A percentile compares a stretch with the other conserved stretches of the same genome.
Conservation (phyloP, 1,284 basidiomycete genomes). For the Athelia sp. region DNA sequence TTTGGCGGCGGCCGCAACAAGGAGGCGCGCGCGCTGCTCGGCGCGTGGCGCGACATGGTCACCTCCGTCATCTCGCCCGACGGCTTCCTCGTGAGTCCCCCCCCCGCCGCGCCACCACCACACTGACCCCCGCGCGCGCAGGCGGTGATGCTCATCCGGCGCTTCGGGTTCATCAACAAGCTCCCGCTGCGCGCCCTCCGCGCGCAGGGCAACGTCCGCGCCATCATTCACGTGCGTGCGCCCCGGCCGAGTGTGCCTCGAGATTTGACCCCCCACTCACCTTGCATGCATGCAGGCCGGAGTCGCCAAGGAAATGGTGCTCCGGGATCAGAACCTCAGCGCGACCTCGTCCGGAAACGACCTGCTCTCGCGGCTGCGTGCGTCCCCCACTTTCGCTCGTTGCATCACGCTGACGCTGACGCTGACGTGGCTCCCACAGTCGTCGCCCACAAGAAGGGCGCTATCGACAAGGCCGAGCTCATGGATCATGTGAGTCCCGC, state of each 20-base stretch:
- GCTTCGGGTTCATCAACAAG: slow-evolving; percentile 20
- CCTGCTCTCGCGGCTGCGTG: slow-evolving; percentile 8
- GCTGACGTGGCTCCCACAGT: no score
- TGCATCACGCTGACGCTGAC: no score
- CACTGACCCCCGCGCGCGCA: slow-evolving; percentile 1
- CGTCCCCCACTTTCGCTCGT: background rate
- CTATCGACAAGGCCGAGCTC: no score
- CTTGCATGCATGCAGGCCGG: no score
- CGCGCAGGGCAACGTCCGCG: slow-evolving; percentile 19
- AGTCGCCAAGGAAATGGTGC: slow-evolving; percentile 1
- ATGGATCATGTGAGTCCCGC: no score
- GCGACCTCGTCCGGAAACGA: slow-evolving; percentile 1
- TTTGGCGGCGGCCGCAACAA: slow-evolving; percentile 18
- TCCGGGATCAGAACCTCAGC: slow-evolving; percentile 2
- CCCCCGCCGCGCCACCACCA: background rate
- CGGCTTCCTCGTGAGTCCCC: slow-evolving; percentile 11
- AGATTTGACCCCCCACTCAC: no score
- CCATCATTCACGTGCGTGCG: slow-evolving; percentile 13
- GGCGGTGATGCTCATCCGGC: slow-evolving; percentile 18
- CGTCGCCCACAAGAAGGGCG: no score
- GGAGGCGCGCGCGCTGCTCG: slow-evolving; percentile 16
- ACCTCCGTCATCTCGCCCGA: slow-evolving; percentile 6
- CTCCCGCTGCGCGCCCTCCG: slow-evolving; percentile 18
- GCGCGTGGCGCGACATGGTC: slow-evolving; percentile 11
- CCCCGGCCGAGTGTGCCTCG: no score